phyloP scores from a whole-genome alignment of 306 rosid species.

The Erythrophleum fordii region DNA sequence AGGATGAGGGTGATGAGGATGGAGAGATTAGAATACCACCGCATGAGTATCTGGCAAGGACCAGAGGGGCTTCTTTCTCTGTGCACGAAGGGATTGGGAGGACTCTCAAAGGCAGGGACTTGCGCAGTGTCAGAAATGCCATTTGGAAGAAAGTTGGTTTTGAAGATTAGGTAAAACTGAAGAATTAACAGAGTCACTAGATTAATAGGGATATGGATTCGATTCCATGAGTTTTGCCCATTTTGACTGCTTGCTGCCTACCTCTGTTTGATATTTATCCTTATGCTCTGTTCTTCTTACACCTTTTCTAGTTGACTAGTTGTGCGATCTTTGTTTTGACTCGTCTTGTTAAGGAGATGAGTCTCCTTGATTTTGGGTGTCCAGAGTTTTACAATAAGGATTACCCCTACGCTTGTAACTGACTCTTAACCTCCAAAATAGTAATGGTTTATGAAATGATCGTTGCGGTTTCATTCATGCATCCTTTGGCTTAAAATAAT shows the following conservation, averaged over 20 bases:
- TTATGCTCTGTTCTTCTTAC: background rate
- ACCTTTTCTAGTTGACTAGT: background rate
- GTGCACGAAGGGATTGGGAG: conserved; percentile 96
- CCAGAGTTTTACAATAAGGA: conserved; percentile 46
- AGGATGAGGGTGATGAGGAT: conserved; percentile 9
- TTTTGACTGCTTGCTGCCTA: conserved; percentile 27
- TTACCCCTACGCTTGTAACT: conserved; percentile 34
- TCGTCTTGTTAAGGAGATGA: conserved; percentile 8
- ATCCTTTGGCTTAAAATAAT: background rate
- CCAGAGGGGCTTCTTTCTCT: conserved; percentile 77
- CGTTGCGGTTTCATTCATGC: background rate
- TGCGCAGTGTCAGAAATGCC: conserved; percentile 85
- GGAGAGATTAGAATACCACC: conserved; percentile 62
- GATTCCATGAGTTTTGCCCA: conserved; percentile 18
- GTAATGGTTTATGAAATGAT: conserved; percentile 1
- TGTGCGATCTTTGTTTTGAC: background rate
- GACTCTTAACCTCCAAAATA: too few relatives aligned
- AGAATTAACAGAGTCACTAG: background rate
- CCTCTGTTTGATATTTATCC: conserved; percentile 11
- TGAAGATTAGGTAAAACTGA: conserved; percentile 44
- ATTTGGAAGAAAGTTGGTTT: conserved; percentile 89
- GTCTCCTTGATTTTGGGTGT: conserved; percentile 39
- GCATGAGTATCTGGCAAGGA: conserved; percentile 82
- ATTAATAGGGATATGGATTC: conserved; percentile 9
- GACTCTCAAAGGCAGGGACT: conserved; percentile 89